Evolutionary conservation across 2,329 filamentous ascomycete genomes (phyloP), one percentile per base, ranked within the genome.

Genomic region (Neocucurbitaria cava): DNA sequence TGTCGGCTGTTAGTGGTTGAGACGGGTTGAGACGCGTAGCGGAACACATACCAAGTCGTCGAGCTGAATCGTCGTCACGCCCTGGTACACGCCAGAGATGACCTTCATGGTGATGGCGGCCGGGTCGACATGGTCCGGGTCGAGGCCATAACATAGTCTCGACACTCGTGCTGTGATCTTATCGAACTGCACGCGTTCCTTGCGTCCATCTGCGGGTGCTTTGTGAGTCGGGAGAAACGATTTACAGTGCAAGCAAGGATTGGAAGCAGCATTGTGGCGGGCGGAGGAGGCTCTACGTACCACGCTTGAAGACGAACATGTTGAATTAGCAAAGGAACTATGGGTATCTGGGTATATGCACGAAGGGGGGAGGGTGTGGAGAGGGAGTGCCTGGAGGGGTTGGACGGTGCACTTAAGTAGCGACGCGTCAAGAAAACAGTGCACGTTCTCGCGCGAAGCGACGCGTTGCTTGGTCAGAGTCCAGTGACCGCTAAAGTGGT

Each of bases 91-190:
- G 83, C 95, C 95, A 72, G 94, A 96, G 77, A 99, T 99, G 78
- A 99, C 95, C 81, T 98, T 99, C 82, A 96, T 93, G 56, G 95
- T 99, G 76, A 99, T 99, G 73, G 94, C 92, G 64, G 96, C 95
- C 52, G 95, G 92, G 81, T 99, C 95, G 72, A 99, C 91, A 82
- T 99, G 95, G 68, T 91, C 94, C 46, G 90, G 87, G 76, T 99
- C 95, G 54, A 99, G 89, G 65, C 94, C 94, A 79, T 99, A 99
- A 86, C 95, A 99, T 74, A 99, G 85, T 73, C 95, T 88, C 42
- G 95, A 98, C 67, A 99, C 95, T 79, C 95, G 92, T 71, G 95
- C 95, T 73, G 95, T 98, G 86, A 99, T 99, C 84, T 99, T 99
- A 85, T 99, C 95, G 83, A 99, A 99, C 79, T 99, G 95, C 64